Evolutionary conservation across 2,329 filamentous ascomycete genomes (phyloP), one percentile per base, ranked within the genome.

Genomic region (Hyphodiscus sp.): DNA sequence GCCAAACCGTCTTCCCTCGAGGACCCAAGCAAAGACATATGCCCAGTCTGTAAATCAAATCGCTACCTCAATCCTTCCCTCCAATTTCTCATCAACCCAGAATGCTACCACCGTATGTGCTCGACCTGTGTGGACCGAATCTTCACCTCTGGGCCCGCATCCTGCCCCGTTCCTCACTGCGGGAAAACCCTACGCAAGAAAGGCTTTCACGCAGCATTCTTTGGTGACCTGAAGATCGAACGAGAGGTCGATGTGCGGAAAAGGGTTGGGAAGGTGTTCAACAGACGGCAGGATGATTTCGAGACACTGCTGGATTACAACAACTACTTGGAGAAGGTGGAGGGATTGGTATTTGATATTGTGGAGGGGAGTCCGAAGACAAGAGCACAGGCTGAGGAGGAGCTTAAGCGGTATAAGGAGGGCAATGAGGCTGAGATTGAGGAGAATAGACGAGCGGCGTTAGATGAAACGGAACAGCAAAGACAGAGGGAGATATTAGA

Each of bases 51-150:
- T 86, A 96, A 96, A 74, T 95, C 91, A 55, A 89, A 89, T 56
- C 89, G 91, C 60, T 97, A 97, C 76, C 86, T 97, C 66, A 96
- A 96, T 76, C 85, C 85, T 57, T 86, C 91, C 74, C 91, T 99
- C 81, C 81, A 86, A 60, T 97, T 99, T 74, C 87, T 94, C 63
- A 91, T 99, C 75, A 96, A 97, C 70, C 90, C 92, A 9, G 91
- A 95, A 77, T 99, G 94, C 80, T 99, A 99, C 77, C 94, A 99
- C 77, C 90, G 90, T 63, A 97, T 99, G 89, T 99, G 94, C 77
- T 87, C 90, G 70, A 91, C 89, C 53, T 99, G 94, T 74, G 91
- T 97, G 43, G 88, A 92, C 71, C 87, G 92, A 52, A 89, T 97
- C 64, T 99, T 97, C 78, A 87, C 87, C 38, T 85, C 89, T 52